Percentiles rank a stretch among this genome's conserved stretches.
Evolutionary conservation across 352 stramenopile genomes (phyloP).

Genomic region (Phytopythium delawarense): DNA sequence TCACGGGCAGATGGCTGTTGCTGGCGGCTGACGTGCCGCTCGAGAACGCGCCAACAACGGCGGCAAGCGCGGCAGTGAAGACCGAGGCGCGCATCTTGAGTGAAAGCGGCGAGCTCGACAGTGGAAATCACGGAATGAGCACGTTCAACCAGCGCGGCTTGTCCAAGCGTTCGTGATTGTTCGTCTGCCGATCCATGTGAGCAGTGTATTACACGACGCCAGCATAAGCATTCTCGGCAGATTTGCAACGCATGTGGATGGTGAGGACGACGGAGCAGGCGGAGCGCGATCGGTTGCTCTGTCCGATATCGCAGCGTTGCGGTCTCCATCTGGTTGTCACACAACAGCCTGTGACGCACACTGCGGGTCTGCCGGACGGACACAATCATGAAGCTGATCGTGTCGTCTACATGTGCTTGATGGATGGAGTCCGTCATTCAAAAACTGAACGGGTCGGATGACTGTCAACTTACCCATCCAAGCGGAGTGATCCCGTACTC

Average conservation of each 20-base stretch:
- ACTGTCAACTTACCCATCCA: too few species aligned
- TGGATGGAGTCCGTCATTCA: too few species aligned
- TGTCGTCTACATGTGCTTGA: too few species aligned
- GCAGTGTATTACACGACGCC: neutral
- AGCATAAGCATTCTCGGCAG: neutral
- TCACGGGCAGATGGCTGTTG: conserved; percentile 26
- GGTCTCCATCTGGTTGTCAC: too few species aligned
- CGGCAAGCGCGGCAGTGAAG: neutral
- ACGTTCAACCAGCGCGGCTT: neutral
- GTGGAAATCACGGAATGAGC: neutral
- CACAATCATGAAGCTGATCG: too few species aligned
- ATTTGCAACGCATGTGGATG: conserved; percentile 1
- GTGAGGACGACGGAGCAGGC: neutral
- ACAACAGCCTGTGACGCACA: too few species aligned
- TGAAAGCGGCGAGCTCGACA: neutral
- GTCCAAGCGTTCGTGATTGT: neutral
- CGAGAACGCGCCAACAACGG: neutral
- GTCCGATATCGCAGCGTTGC: neutral
- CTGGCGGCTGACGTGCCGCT: neutral
- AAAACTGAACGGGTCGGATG: too few species aligned
- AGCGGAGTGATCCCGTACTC: too few species aligned
- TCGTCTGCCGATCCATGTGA: neutral
- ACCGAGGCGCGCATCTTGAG: neutral
- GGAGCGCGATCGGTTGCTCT: neutral
- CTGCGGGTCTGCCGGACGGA: too few species aligned